These are phyloP conservation scores for Aspergillus candidus DNA, from an alignment of 2,329 filamentous ascomycete species.

Conservation along the genomic window DNA sequence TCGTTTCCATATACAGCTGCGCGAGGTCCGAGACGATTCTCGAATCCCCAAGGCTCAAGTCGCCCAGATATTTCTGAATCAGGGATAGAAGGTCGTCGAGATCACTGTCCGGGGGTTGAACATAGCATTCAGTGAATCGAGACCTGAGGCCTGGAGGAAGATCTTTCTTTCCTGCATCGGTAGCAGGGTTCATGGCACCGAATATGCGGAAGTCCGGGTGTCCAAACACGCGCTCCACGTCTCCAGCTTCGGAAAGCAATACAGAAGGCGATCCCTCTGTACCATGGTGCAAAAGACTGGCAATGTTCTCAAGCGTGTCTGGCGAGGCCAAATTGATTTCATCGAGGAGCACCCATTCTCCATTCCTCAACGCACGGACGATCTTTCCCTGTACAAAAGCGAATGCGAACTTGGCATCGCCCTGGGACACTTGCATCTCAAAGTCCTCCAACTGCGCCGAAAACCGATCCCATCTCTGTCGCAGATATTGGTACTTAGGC, in stretches of 20 bases:
- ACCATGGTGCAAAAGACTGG: constrained; percentile 74
- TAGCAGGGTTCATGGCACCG: constrained; percentile 98
- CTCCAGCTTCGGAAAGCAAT: constrained; percentile 85
- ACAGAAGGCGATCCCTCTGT: constrained; percentile 70
- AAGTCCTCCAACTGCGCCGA: constrained; percentile 68
- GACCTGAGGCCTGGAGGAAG: constrained; percentile 82
- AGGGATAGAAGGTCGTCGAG: constrained; percentile 80
- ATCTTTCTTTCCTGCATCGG: constrained; percentile 93
- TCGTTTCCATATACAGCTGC: constrained; percentile 80
- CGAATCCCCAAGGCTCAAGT: constrained; percentile 63
- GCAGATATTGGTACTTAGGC: constrained; percentile 48
- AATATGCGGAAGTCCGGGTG: constrained; percentile 95
- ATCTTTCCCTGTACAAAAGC: constrained; percentile 95
- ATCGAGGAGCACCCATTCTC: constrained; percentile 93
- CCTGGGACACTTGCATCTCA: constrained; percentile 67
- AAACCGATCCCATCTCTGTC: constrained; percentile 76
- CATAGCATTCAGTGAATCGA: constrained; percentile 92
- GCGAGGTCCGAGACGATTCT: constrained; percentile 75
- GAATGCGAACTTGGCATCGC: constrained; percentile 77
- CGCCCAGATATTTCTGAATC: constrained; percentile 79
- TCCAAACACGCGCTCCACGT: constrained; percentile 80
- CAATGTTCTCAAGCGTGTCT: constrained; percentile 89
- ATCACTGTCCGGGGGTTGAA: constrained; percentile 81
- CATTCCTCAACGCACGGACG: constrained; percentile 89
- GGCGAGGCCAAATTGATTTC: constrained; percentile 95